Conservation (phyloP, 495 filamentous ascomycete species). For the Antarctomyces pellizariae region DNA sequence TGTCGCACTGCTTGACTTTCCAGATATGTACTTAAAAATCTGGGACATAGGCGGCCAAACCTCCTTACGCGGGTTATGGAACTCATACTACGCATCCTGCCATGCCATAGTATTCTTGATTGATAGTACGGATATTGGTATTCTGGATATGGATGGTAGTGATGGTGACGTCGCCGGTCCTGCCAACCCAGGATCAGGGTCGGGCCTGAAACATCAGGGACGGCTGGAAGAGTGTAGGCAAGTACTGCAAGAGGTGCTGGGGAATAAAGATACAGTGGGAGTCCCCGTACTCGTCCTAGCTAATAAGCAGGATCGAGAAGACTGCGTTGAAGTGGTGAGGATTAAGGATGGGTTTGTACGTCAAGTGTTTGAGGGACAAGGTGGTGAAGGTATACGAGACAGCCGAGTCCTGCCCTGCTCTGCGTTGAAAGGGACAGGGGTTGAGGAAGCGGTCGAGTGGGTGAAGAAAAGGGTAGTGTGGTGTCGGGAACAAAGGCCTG, state of each 20-base stretch:
- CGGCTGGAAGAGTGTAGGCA: constrained; percentile 71
- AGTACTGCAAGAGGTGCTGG: constrained; percentile 71
- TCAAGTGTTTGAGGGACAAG: constrained; percentile 84
- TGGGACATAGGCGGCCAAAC: constrained; percentile 97
- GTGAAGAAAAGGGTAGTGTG: constrained; percentile 73
- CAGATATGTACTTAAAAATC: constrained; percentile 89
- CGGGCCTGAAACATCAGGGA: too few species aligned
- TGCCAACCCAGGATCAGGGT: too few species aligned
- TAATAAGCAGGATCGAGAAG: constrained; percentile 94
- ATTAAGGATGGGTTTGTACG: constrained; percentile 92
- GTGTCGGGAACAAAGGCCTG: constrained; percentile 83
- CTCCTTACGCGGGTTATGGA: constrained; percentile 73
- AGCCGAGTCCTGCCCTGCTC: constrained; percentile 78
- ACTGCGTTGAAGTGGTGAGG: constrained; percentile 87
- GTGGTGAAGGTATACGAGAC: constrained; percentile 63
- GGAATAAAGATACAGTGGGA: constrained; percentile 62
- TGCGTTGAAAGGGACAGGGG: constrained; percentile 75
- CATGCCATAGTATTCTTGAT: constrained; percentile 96
- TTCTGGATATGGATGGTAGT: constrained; percentile 36
- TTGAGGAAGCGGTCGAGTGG: constrained; percentile 91
- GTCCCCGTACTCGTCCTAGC: constrained; percentile 83
- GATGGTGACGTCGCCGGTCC: constrained; percentile 24
- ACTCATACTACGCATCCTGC: constrained; percentile 78
- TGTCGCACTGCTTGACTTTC: constrained; percentile 66
- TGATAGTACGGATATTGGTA: constrained; percentile 77